Conservation (phyloP, 225 moss, liverwort and hornwort genomes). For the Physcomitrium patens region DNA sequence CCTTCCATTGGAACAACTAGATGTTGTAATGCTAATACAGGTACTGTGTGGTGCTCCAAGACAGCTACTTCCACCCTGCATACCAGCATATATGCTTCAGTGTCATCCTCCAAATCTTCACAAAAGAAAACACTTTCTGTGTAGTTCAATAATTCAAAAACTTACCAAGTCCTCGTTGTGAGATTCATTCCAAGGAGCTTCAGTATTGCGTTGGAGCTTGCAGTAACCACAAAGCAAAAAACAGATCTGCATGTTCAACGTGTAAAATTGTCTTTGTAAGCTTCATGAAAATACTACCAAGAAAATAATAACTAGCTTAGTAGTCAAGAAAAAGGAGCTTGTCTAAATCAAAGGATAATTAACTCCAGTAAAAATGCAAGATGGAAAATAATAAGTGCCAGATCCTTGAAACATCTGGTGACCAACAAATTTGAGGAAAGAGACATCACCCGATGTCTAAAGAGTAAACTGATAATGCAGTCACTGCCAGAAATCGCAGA, state of each 20-base stretch:
- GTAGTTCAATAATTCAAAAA: slow-evolving; percentile 6
- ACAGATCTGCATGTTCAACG: slow-evolving; percentile 52
- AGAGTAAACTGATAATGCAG: slow-evolving; percentile 67
- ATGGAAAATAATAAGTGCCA: slow-evolving; percentile 12
- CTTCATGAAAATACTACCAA: neutral
- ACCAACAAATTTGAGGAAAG: slow-evolving; percentile 10
- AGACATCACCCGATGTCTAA: slow-evolving; percentile 52
- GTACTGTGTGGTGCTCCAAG: slow-evolving; percentile 70
- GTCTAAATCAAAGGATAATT: neutral
- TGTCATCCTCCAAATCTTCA: slow-evolving; percentile 12
- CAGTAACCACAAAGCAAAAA: slow-evolving; percentile 75
- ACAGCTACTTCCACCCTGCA: slow-evolving; percentile 81
- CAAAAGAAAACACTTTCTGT: slow-evolving; percentile 21
- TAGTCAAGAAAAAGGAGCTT: slow-evolving; percentile 5
- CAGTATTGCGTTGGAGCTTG: slow-evolving; percentile 85
- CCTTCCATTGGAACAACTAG: slow-evolving; percentile 63
- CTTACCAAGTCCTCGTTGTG: slow-evolving; percentile 67
- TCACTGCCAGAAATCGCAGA: slow-evolving; percentile 82
- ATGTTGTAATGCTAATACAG: slow-evolving; percentile 78
- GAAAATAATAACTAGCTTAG: slow-evolving; percentile 13
- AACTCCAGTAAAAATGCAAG: slow-evolving; percentile 2
- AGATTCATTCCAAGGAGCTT: slow-evolving; percentile 70
- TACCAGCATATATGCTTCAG: slow-evolving; percentile 32
- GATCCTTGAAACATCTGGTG: neutral
- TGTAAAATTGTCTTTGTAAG: slow-evolving; percentile 29